Conservation (phyloP, 2,329 filamentous ascomycete genomes). For the Exophiala oligosperma region DNA sequence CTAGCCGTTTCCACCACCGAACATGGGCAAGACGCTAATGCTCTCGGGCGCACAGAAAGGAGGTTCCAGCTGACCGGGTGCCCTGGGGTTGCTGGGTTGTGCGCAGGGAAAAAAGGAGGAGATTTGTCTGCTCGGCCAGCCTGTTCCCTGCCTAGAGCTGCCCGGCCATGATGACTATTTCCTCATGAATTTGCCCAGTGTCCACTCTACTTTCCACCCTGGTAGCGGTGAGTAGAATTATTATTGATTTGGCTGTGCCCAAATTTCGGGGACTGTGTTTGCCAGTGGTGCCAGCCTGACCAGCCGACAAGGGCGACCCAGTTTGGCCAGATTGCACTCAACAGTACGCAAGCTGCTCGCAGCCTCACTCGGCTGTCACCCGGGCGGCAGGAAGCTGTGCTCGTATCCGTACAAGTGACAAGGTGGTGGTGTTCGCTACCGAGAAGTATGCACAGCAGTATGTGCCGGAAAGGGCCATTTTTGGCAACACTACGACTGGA, state of each 20-base stretch:
- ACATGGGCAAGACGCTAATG: conserved; percentile 10
- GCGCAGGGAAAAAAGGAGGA: conserved; percentile 8
- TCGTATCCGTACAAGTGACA: neutral
- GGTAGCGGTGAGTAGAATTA: neutral
- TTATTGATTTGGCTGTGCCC: neutral
- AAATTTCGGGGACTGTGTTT: conserved; percentile 8
- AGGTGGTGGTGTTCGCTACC: neutral
- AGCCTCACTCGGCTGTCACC: neutral
- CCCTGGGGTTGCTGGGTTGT: conserved; percentile 16
- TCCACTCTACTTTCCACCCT: conserved; percentile 3
- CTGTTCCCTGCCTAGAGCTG: neutral
- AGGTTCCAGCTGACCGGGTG: conserved; percentile 25
- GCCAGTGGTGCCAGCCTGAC: neutral
- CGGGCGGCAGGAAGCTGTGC: neutral
- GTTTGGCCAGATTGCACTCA: neutral
- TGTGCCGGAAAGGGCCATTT: too few species aligned
- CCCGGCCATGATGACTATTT: neutral
- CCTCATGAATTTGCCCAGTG: neutral
- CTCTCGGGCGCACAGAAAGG: conserved; percentile 15
- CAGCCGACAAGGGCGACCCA: neutral
- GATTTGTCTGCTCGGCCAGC: conserved; percentile 3
- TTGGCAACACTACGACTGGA: neutral
- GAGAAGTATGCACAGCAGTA: neutral
- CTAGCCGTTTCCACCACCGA: neutral
- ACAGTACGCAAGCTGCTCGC: neutral